phyloP scores from a whole-genome alignment of 495 filamentous ascomycete species.

The Viridothelium virens region DNA sequence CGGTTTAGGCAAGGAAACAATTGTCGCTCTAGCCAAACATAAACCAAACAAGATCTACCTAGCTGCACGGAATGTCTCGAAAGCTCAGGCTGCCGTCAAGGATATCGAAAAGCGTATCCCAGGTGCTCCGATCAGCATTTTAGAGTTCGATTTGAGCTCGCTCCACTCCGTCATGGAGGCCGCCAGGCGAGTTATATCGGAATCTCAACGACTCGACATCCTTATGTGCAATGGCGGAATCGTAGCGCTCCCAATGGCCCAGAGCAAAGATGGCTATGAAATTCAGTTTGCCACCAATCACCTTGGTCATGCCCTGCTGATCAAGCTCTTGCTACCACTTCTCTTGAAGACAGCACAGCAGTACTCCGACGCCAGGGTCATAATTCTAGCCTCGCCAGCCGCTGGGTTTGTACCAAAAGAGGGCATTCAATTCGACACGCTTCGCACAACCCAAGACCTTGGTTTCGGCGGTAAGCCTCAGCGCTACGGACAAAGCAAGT shows the following conservation, averaged over 20 bases:
- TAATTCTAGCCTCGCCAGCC: constrained; percentile 38
- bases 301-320: constrained; percentile 23
- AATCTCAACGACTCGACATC: constrained; percentile 20
- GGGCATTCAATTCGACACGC: constrained; percentile 26
- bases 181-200: constrained; percentile 14
- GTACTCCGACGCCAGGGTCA: constrained; percentile 38
- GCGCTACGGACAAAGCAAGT: constrained; percentile 33
- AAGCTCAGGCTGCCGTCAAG: constrained; percentile 18
- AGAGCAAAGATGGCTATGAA: constrained; percentile 26
- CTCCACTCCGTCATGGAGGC: constrained; percentile 20
- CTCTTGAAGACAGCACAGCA: constrained; percentile 22
- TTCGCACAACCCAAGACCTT: constrained; percentile 17
- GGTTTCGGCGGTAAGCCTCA: constrained; percentile 12
- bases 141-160: constrained; percentile 23
- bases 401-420: constrained; percentile 31
- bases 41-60: constrained; percentile 20
- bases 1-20: constrained; percentile 20
- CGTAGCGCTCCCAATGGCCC: constrained; percentile 21
- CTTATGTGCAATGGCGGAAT: constrained; percentile 23
- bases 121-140: constrained; percentile 15
- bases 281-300: constrained; percentile 28
- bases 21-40: constrained; percentile 19
- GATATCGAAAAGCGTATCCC: constrained; percentile 14
- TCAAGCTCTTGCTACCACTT: constrained; percentile 22
- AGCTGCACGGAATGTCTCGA: constrained; percentile 17